Conservation (phyloP, 257 asterid genomes). For the Linaria vulgaris region DNA sequence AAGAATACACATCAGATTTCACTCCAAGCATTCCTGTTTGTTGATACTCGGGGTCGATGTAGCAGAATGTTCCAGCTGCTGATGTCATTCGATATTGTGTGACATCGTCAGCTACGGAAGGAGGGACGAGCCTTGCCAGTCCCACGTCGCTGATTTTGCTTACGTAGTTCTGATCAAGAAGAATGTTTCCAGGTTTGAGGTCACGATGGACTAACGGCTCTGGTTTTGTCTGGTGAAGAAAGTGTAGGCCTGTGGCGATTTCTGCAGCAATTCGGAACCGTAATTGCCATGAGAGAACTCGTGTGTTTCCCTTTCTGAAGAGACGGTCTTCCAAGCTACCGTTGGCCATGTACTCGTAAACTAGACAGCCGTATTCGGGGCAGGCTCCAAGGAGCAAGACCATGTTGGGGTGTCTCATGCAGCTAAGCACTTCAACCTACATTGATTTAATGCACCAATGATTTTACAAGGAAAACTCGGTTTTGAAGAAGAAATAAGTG, state of each 20-base stretch:
- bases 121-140: constrained; percentile 79
- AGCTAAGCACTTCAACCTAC: constrained; percentile 81
- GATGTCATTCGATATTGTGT: constrained; percentile 83
- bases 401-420: constrained; percentile 86
- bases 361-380: constrained; percentile 84
- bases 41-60: constrained; percentile 92
- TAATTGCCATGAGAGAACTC: constrained; percentile 71
- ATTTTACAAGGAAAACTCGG: too few species aligned
- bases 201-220: constrained; percentile 94
- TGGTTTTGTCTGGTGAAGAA: constrained; percentile 88
- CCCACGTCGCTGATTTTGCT: constrained; percentile 93
- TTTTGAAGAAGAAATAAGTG: too few species aligned
- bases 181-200: constrained; percentile 79
- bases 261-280: constrained; percentile 82
- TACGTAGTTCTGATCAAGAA: constrained; percentile 71
- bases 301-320: constrained; percentile 41
- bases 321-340: constrained; percentile 89
- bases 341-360: constrained; percentile 77
- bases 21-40: constrained; percentile 90
- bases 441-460: not conserved
- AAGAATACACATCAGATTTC: constrained; percentile 79
- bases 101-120: constrained; percentile 57
- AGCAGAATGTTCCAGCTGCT: constrained; percentile 86
- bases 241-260: constrained; percentile 71
- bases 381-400: constrained; percentile 89